Evolutionary conservation across 257 asterid species (phyloP).

Genomic region (Nicotiana tomentosiformis): DNA sequence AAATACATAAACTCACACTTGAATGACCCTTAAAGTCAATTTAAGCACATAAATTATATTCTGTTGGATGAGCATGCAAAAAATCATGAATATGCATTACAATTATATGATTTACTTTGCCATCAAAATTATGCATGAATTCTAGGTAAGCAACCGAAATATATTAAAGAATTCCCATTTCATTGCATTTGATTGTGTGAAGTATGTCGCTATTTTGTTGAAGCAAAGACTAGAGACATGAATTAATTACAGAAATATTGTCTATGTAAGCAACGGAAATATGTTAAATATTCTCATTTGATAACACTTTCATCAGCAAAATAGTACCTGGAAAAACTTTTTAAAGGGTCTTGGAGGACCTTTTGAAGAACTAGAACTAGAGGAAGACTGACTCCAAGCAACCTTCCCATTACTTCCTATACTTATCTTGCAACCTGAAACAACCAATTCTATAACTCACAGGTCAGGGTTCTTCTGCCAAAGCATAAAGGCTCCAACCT

Average conservation of each 20-base stretch:
- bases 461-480: slow-evolving; percentile 90
- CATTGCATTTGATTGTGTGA: background rate
- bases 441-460: slow-evolving; percentile 77
- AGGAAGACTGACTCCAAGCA: slow-evolving; percentile 76
- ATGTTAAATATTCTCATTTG: background rate
- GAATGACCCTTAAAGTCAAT: background rate
- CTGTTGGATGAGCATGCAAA: background rate
- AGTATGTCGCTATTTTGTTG: background rate
- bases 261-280: background rate
- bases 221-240: background rate
- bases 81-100: background rate
- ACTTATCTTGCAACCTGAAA: slow-evolving; percentile 62
- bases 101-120: background rate
- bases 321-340: slow-evolving; percentile 73
- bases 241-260: too few species aligned
- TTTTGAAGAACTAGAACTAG: slow-evolving; percentile 40
- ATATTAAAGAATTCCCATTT: background rate
- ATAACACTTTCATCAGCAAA: background rate
- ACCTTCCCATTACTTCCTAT: slow-evolving; percentile 84
- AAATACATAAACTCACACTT: background rate
- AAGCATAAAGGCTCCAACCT: slow-evolving; percentile 76
- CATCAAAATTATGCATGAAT: background rate
- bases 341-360: slow-evolving; percentile 88
- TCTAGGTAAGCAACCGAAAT: background rate
- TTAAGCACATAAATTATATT: background rate